Conservation (phyloP, 78 protist species). For the Guillardia theta region DNA sequence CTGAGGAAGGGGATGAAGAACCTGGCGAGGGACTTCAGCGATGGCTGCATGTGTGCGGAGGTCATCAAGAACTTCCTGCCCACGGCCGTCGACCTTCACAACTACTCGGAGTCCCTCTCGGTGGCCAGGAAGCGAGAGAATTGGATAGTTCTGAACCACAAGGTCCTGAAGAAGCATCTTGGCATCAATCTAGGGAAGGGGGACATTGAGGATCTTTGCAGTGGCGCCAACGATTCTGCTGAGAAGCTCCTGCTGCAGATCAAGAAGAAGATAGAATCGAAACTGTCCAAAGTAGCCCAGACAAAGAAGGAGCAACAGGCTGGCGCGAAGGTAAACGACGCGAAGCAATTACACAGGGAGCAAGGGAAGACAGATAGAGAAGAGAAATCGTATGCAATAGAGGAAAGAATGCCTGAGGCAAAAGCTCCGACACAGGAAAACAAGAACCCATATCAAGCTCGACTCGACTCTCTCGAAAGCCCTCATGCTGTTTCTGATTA, state of each 20-base stretch:
- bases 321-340: background rate
- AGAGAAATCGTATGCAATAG: background rate
- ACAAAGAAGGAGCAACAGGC: background rate
- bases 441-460: too few relatives aligned
- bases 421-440: background rate
- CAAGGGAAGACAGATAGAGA: background rate
- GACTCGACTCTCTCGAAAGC: too few relatives aligned
- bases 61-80: background rate
- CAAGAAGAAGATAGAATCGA: background rate
- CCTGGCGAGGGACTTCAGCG: conserved; percentile 5
- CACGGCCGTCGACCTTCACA: background rate
- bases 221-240: background rate
- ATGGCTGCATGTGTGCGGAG: background rate
- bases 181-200: background rate
- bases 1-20: background rate
- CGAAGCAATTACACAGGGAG: background rate
- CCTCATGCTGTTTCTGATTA: too few relatives aligned
- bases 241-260: background rate
- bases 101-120: background rate
- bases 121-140: background rate
- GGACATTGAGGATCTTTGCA: background rate
- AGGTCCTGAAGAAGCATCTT: background rate
- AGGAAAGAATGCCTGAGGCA: background rate
- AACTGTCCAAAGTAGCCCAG: background rate
- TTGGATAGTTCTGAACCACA: background rate